Evolutionary conservation across 2,329 filamentous ascomycete species (phyloP).

Genomic region (Pseudogymnoascus sp.): DNA sequence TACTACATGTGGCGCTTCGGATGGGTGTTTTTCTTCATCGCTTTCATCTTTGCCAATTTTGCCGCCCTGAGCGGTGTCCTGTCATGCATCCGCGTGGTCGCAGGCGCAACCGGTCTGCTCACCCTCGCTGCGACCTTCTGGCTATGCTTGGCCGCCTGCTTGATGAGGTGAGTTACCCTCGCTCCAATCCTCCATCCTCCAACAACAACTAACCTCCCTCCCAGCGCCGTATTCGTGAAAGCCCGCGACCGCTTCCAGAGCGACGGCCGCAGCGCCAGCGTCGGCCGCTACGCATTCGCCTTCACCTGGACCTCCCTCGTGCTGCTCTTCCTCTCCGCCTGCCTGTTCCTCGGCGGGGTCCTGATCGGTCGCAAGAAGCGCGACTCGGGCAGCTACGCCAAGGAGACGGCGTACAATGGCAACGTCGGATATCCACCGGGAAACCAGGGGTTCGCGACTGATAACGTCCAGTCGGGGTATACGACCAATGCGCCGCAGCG

Average conservation of each 20-base stretch:
- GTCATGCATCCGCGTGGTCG: constrained; percentile 64
- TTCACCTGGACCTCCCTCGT: constrained; percentile 71
- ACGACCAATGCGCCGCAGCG: not conserved
- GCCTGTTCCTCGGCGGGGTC: constrained; percentile 62
- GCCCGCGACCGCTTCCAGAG: constrained; percentile 60
- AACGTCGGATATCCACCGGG: not conserved
- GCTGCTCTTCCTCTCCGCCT: constrained; percentile 57
- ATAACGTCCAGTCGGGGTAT: constrained; percentile 1
- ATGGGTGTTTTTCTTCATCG: constrained; percentile 85
- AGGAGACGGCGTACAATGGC: not conserved
- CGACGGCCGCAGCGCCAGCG: constrained; percentile 48
- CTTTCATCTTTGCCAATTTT: constrained; percentile 67
- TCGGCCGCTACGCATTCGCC: constrained; percentile 66
- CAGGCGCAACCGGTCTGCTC: constrained; percentile 57
- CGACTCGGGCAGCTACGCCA: not conserved
- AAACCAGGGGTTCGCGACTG: not conserved
- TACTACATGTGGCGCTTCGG: constrained; percentile 87
- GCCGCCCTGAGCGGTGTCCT: constrained; percentile 64
- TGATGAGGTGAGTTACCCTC: constrained; percentile 63
- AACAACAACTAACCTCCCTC: constrained; percentile 17
- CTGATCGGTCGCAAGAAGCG: constrained; percentile 20
- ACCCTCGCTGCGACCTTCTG: constrained; percentile 60
- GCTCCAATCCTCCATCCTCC: constrained; percentile 21
- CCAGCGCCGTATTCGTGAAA: constrained; percentile 57
- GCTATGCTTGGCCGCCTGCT: constrained; percentile 56